phyloP scores from a whole-genome alignment of 2,329 filamentous ascomycete genomes.

The Pseudogymnoascus sp. region DNA sequence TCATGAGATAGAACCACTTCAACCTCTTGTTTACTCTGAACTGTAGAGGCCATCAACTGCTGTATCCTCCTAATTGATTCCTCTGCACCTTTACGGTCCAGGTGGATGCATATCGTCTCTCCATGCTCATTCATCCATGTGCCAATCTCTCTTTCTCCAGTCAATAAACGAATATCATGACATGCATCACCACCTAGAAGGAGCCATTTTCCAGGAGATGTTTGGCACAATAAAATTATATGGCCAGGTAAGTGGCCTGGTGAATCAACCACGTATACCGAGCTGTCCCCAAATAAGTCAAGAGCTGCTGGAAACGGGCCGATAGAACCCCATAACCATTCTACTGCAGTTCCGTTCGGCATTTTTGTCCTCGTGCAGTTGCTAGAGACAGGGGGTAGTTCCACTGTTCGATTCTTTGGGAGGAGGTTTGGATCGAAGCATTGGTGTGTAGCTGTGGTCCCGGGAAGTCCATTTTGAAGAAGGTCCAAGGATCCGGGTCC shows the following conservation, averaged over 20 bases:
- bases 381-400: slow-evolving; percentile 34
- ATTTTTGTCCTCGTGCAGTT: slow-evolving; percentile 17
- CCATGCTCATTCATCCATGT: slow-evolving; percentile 41
- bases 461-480: slow-evolving; percentile 24
- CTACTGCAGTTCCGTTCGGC: slow-evolving; percentile 15
- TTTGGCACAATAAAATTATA: slow-evolving; percentile 41
- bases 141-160: slow-evolving; percentile 45
- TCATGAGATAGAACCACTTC: slow-evolving; percentile 47
- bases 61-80: slow-evolving; percentile 36
- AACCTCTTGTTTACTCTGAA: slow-evolving; percentile 30
- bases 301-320: slow-evolving; percentile 38
- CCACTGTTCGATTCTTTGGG: slow-evolving; percentile 34
- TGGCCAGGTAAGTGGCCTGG: slow-evolving; percentile 47
- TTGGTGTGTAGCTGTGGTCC: slow-evolving; percentile 29
- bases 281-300: slow-evolving; percentile 41
- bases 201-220: slow-evolving; percentile 35
- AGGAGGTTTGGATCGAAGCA: slow-evolving; percentile 39
- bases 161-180: slow-evolving; percentile 44
- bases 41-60: slow-evolving; percentile 25
- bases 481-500: slow-evolving; percentile 41
- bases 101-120: slow-evolving; percentile 42
- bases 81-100: slow-evolving; percentile 38
- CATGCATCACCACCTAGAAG: slow-evolving; percentile 48
- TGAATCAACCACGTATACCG: slow-evolving; percentile 40
- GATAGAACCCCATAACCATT: slow-evolving; percentile 35